Evolutionary conservation across 352 stramenopile genomes (phyloP).

Genomic region (Pythium sp.): DNA sequence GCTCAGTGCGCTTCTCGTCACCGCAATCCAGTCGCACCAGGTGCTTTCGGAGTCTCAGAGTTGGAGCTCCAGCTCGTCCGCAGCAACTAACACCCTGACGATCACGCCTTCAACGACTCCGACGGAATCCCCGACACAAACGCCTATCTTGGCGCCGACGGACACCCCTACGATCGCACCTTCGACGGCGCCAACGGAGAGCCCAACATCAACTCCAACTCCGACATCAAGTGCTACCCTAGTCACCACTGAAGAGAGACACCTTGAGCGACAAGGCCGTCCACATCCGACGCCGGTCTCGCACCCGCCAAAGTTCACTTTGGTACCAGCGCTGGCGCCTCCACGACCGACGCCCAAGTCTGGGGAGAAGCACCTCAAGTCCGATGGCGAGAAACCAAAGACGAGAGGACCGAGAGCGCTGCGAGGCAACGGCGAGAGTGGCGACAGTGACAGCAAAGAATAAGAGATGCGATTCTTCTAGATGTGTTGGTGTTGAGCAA

Average conservation of each 20-base stretch:
- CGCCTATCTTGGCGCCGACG: no score
- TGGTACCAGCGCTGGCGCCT: background rate
- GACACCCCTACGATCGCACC: no score
- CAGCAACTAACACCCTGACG: no score
- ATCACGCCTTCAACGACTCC: background rate
- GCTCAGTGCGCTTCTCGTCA: background rate
- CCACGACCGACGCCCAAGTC: background rate
- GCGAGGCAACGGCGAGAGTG: background rate
- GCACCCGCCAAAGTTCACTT: background rate
- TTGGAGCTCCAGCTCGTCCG: background rate
- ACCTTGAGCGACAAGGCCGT: background rate
- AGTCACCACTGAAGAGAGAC: background rate
- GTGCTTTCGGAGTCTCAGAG: background rate
- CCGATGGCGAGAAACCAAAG: background rate
- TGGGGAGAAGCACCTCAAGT: background rate
- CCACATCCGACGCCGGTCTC: background rate
- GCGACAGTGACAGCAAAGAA: background rate
- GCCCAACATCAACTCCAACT: background rate
- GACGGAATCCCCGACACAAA: background rate
- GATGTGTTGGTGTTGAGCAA: background rate
- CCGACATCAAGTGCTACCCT: background rate
- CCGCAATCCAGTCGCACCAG: background rate
- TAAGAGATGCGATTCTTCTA: no score
- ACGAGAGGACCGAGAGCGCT: background rate
- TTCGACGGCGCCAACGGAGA: no score